These are phyloP conservation scores for Penicillium sp. DNA, from an alignment of 2,329 filamentous ascomycete genomes.

Conservation along the genomic window DNA sequence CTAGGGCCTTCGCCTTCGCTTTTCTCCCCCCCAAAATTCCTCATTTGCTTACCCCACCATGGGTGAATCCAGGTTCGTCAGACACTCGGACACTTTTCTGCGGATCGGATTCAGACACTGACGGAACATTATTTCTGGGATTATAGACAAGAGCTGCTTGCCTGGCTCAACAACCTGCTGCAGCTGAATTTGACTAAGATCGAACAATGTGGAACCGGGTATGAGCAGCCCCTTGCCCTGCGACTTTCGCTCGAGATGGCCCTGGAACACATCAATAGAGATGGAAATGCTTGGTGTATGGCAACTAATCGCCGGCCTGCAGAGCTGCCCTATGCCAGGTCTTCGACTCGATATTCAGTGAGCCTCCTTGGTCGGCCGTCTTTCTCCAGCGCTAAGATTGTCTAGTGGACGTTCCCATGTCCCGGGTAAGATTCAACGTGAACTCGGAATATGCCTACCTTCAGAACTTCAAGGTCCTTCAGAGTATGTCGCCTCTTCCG, in stretches of 20 bases:
- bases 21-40: constrained; percentile 4
- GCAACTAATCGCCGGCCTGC: constrained; percentile 16
- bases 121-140: neutral
- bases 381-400: constrained; percentile 8
- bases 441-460: constrained; percentile 97
- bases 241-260: neutral
- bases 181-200: constrained; percentile 98
- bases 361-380: constrained; percentile 33
- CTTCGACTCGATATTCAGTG: constrained; percentile 95
- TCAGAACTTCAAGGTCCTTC: constrained; percentile 97
- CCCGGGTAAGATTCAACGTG: constrained; percentile 96
- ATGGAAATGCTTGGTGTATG: neutral
- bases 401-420: constrained; percentile 86
- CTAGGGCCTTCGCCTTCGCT: constrained; percentile 1
- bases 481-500: constrained; percentile 68
- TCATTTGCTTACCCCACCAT: constrained; percentile 51
- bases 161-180: constrained; percentile 96
- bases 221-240: constrained; percentile 41
- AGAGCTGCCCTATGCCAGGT: constrained; percentile 96
- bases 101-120: neutral
- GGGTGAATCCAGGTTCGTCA: constrained; percentile 67
- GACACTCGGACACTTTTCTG: constrained; percentile 7
- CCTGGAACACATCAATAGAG: neutral
- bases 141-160: constrained; percentile 87
- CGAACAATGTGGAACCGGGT: constrained; percentile 99